Base-by-base conservation (phyloP, 2,329 filamentous ascomycete genomes). In the Clarireedia homoeocarpa region DNA sequence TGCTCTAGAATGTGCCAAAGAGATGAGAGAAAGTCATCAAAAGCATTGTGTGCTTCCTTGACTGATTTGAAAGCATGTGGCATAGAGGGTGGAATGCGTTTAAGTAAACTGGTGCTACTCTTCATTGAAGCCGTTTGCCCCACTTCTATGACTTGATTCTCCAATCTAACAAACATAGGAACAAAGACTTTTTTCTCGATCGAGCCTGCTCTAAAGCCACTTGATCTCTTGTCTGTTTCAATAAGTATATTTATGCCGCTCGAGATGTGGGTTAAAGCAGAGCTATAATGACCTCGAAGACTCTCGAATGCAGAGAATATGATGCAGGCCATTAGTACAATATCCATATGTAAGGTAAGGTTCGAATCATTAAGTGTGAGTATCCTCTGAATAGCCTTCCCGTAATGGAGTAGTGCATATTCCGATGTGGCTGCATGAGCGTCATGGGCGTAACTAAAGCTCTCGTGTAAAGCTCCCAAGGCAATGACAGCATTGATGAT, bases 401-500 rank as follows among this genome's bases (percentile, higher is more conserved):
- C 34, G 24, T 48, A 48, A 40, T 42, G 34, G 14, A 34, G 20
- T 24, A 53, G 47, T 1, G 51, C 51, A 54, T 54, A 48, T 23
- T 34, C 36, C 12, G 45, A 48, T 26, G 47, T 20, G 12, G 36
- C 15, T 23, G n/a, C 45, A 42, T 34, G 24, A n/a, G 46, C 36
- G 40, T 48, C 44, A n/a, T 20, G 17, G 7, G 36, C 38, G 15
- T 34, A 26, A 3, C 45, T n/a, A 34, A 34, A 48, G 39, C 30
- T 42, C 24, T 48, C 45, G 30, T 63, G 60, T 10, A 64, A 47
- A 15, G 60, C 53, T 26, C 60, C 59, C 24, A 62, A 36, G 4
- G 60, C 57, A 44, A 58, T 57, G 5, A 63, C 34, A 14, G 59
- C 62, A 56, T 63, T 58, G 24, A 55, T 45, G 17, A 64, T 57